Base-by-base conservation (phyloP, 345 rosid genomes). In the Sisymbrium altissimum region DNA sequence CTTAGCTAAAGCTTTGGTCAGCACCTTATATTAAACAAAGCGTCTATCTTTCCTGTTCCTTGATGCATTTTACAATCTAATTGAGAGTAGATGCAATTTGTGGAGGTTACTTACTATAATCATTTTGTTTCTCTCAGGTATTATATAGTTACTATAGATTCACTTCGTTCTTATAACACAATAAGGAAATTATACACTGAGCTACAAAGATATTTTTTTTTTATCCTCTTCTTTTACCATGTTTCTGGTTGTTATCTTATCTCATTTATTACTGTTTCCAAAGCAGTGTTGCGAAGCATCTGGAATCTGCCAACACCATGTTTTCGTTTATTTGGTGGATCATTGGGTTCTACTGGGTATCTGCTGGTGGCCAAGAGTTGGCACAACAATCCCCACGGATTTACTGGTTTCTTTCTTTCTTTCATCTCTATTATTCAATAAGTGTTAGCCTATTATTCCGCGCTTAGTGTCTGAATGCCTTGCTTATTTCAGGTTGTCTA, bases 241-340 rank as follows among this genome's bases (percentile, higher is more conserved):
- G 35, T 64, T 9, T 39, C 9, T 9, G 17, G 12, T 56, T 67
- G 52, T 29, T 73, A 29, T 73, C 40, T 62, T 48, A 45, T 48
- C 29, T 45, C 10, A 14, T 69, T 57, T 56, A 7, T 57, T 56
- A 7, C 12, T 30, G 27, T 73, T 21, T 32, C 71, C 52, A 46
- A 84, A 62, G 84, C 79, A 90, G 88, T 68, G 82, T 84, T 64
- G 89, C 96, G 2, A 95, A 95, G 85, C 93, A 95, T 81, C 82
- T 95, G 78, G 99, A 90, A 78, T 90, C 99, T 59, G 97, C 97
- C 36, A 95, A 92, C 75, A 92, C 99, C n/a, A 87, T 95, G 92
- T 88, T 95, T 74, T 95, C 98, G 1, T 95, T 95, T 82, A 78
- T 95, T 66, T 95, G 99, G 99, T 95, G 99, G 99, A 90, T 92